Conservation (phyloP, 2,329 filamentous ascomycete genomes). For the Cladophialophora yegresii region DNA sequence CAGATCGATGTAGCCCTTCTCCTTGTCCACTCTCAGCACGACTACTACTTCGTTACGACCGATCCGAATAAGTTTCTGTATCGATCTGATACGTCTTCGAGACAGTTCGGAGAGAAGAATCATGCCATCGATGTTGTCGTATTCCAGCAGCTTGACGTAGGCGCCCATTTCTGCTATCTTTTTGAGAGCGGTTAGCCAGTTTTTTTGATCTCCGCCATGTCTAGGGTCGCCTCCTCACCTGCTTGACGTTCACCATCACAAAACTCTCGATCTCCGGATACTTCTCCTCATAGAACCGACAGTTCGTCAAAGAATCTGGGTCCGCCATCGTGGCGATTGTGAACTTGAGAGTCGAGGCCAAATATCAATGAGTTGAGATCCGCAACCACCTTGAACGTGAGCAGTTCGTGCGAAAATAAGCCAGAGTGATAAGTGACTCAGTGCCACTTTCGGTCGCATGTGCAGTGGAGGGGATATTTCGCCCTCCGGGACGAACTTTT, state of each 20-base stretch:
- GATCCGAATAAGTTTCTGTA: constrained; percentile 98
- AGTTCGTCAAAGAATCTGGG: constrained; percentile 80
- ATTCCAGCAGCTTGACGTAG: constrained; percentile 98
- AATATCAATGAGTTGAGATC: not conserved
- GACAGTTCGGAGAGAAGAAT: constrained; percentile 97
- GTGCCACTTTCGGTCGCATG: constrained; percentile 10
- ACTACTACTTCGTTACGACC: constrained; percentile 98
- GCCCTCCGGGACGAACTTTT: not conserved
- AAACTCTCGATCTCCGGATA: constrained; percentile 98
- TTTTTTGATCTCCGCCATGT: not conserved
- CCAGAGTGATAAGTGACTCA: not conserved
- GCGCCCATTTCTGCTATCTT: constrained; percentile 99
- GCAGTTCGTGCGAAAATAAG: not conserved
- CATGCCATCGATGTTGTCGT: constrained; percentile 99
- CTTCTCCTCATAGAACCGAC: constrained; percentile 96
- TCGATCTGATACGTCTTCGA: constrained; percentile 94
- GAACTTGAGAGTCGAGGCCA: not conserved
- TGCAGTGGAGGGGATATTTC: constrained; percentile 3
- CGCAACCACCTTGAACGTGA: not conserved
- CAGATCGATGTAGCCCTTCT: constrained; percentile 99
- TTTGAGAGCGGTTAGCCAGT: constrained; percentile 15
- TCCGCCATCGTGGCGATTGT: constrained; percentile 35
- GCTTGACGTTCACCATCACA: constrained; percentile 99
- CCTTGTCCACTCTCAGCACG: constrained; percentile 97
- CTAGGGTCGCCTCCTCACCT: constrained; percentile 58